These are phyloP conservation scores for Malbranchea zuffiana DNA, from an alignment of 2,329 filamentous ascomycete species.

Conservation along the genomic window DNA sequence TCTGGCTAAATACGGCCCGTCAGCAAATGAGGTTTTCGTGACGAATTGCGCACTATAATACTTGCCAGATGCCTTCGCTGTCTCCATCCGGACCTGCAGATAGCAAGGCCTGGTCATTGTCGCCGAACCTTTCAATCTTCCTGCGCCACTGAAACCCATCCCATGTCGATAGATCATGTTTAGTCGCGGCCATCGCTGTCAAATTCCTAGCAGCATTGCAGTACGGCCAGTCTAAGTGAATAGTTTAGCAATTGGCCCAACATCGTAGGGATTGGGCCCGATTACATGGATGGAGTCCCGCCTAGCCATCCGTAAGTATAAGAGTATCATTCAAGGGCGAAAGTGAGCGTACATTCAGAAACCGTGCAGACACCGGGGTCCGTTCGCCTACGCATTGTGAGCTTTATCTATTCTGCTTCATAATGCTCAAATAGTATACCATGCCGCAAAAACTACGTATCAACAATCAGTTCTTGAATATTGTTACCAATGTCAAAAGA, in stretches of 20 bases:
- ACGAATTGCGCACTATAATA: no score
- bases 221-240: slow-evolving; percentile 65
- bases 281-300: slow-evolving; percentile 41
- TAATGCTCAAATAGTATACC: slow-evolving; percentile 32
- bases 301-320: slow-evolving; percentile 26
- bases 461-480: slow-evolving; percentile 1
- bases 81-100: slow-evolving; percentile 57
- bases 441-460: slow-evolving; percentile 54
- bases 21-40: background rate
- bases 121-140: slow-evolving; percentile 71
- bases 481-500: background rate
- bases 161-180: slow-evolving; percentile 44
- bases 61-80: slow-evolving; percentile 70
- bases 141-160: slow-evolving; percentile 53
- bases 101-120: slow-evolving; percentile 56
- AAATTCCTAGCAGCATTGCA: slow-evolving; percentile 68
- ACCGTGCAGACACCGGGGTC: slow-evolving; percentile 76
- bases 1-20: slow-evolving; percentile 26
- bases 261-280: slow-evolving; percentile 3
- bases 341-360: slow-evolving; percentile 54
- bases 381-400: slow-evolving; percentile 57
- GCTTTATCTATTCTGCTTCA: no score
- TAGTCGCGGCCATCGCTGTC: slow-evolving; percentile 48
- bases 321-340: slow-evolving; percentile 2
- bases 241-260: slow-evolving; percentile 7